phyloP scores from a whole-genome alignment of 257 asterid genomes.

The Paulownia fortunei region DNA sequence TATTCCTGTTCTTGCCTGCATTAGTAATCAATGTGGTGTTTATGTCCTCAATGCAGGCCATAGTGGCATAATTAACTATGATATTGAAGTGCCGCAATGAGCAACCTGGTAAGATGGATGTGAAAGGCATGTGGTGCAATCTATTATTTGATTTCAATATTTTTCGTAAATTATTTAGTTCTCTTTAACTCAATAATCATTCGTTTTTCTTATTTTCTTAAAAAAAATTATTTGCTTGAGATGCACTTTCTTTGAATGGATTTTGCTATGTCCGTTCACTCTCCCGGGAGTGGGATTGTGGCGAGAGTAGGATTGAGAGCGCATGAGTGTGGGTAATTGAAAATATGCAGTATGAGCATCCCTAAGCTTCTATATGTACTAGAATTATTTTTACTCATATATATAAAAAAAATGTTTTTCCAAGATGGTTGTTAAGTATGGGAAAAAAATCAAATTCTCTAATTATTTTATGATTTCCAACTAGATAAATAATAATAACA shows the following conservation, averaged over 20 bases:
- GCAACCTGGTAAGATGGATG: slow-evolving; percentile 30
- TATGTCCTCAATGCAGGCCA: slow-evolving; percentile 57
- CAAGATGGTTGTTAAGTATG: neutral
- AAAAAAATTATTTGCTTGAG: slow-evolving; percentile 5
- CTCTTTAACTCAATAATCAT: neutral
- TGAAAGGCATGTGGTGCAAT: slow-evolving; percentile 24
- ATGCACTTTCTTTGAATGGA: slow-evolving; percentile 12
- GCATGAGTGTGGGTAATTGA: slow-evolving; percentile 2
- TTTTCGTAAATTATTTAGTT: neutral
- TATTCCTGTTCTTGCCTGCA: neutral
- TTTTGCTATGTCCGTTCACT: slow-evolving; percentile 1
- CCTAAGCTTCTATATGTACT: neutral
- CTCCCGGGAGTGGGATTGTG: neutral
- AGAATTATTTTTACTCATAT: too few species aligned
- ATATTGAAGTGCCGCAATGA: slow-evolving; percentile 36
- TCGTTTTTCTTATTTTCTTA: neutral
- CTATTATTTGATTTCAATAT: slow-evolving; percentile 19
- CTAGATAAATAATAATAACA: neutral
- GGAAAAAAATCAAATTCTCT: neutral
- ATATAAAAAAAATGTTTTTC: too few species aligned
- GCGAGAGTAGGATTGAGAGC: neutral
- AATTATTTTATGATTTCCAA: neutral
- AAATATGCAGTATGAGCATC: neutral
- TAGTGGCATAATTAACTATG: slow-evolving; percentile 43
- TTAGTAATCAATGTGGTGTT: slow-evolving; percentile 13